Conservation (phyloP, 768 basidiomycete species). For the Pisolithus marmoratus region DNA sequence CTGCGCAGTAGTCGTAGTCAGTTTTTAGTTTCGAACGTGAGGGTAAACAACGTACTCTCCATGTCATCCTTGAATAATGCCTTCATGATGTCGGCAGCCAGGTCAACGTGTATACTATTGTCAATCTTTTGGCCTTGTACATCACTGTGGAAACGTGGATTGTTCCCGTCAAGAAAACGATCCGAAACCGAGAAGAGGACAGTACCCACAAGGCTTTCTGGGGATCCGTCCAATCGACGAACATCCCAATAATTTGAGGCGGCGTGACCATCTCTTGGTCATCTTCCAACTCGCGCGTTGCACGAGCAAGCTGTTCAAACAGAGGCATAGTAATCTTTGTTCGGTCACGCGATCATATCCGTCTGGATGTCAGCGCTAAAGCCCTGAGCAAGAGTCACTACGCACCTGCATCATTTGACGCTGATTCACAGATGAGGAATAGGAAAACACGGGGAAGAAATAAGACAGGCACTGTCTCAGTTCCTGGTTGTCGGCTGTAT, state of each 20-base stretch:
- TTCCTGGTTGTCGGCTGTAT: slow-evolving; percentile 74
- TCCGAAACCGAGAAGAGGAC: background rate
- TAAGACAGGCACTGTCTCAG: slow-evolving; percentile 81
- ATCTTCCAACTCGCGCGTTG: slow-evolving; percentile 62
- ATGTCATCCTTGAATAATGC: slow-evolving; percentile 43
- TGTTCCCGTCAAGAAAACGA: background rate
- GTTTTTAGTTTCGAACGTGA: background rate
- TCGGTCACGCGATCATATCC: background rate
- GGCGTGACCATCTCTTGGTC: slow-evolving; percentile 70
- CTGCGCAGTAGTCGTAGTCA: slow-evolving; percentile 26
- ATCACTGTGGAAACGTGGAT: slow-evolving; percentile 26
- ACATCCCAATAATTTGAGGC: slow-evolving; percentile 68
- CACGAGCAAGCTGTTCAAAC: slow-evolving; percentile 52
- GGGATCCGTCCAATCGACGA: slow-evolving; percentile 88
- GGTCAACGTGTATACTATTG: slow-evolving; percentile 45
- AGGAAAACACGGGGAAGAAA: slow-evolving; percentile 85
- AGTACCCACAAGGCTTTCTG: slow-evolving; percentile 55
- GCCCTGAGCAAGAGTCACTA: slow-evolving; percentile 10
- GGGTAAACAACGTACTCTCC: slow-evolving; percentile 41
- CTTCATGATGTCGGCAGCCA: slow-evolving; percentile 49
- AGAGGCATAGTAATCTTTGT: slow-evolving; percentile 64
- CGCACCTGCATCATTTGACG: slow-evolving; percentile 60
- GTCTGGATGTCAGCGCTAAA: background rate
- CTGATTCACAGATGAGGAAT: slow-evolving; percentile 73
- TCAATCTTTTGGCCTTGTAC: slow-evolving; percentile 35